A percentile compares a stretch with the other conserved stretches of the same genome.
Conservation (phyloP, 2,329 filamentous ascomycete species). For the Paecilomyces dactylethromorphus region DNA sequence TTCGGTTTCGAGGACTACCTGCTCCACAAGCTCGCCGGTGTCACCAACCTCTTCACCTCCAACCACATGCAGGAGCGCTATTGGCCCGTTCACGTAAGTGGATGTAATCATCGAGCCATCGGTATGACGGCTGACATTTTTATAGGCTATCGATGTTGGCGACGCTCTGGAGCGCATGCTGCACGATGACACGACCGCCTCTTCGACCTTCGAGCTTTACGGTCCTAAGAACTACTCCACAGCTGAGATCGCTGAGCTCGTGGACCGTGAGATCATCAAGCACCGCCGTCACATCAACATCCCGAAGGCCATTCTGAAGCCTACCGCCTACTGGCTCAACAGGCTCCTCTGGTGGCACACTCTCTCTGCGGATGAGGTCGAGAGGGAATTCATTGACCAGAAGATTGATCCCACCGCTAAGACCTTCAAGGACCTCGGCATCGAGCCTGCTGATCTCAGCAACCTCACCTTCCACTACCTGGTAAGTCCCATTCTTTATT, state of each 20-base stretch:
- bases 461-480: constrained; percentile 90
- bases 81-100: constrained; percentile 77
- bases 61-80: constrained; percentile 92
- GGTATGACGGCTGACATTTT: not conserved
- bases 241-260: constrained; percentile 75
- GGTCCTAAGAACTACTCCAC: constrained; percentile 90
- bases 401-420: constrained; percentile 83
- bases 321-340: constrained; percentile 68
- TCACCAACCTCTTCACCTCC: constrained; percentile 75
- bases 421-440: constrained; percentile 89
- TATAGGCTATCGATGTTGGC: constrained; percentile 79
- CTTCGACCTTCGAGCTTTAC: constrained; percentile 89
- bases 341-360: constrained; percentile 83
- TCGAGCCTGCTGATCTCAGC: constrained; percentile 79
- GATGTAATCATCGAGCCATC: not conserved
- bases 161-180: constrained; percentile 83
- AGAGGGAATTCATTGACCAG: constrained; percentile 90
- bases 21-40: constrained; percentile 74
- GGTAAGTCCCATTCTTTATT: constrained; percentile 47
- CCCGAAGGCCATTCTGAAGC: constrained; percentile 73
- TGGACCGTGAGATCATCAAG: constrained; percentile 90
- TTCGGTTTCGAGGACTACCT: constrained; percentile 95
- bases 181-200: constrained; percentile 82
- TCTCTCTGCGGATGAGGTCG: constrained; percentile 74
- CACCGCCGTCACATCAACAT: constrained; percentile 85